Conservation (phyloP, 1,284 basidiomycete species). For the Volvariella surrecta region DNA sequence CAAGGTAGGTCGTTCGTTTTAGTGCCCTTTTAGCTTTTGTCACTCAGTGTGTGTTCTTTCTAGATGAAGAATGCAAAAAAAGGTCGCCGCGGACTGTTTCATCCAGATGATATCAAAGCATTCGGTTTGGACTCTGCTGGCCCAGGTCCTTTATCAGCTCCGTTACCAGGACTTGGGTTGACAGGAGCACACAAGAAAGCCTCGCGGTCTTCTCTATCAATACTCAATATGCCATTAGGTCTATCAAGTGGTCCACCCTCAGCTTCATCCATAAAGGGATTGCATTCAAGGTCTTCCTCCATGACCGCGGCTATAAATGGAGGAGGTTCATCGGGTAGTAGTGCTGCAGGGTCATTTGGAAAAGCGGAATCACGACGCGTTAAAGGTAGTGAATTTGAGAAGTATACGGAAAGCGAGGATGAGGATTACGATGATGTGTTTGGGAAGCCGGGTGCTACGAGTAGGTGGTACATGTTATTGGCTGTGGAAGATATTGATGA, state of each 20-base stretch:
- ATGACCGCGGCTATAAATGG: conserved; percentile 29
- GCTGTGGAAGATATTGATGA: conserved; percentile 4
- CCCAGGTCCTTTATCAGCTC: conserved; percentile 56
- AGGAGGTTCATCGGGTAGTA: not conserved
- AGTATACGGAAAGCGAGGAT: conserved; percentile 79
- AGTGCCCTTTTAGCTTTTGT: not conserved
- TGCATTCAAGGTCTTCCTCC: conserved; percentile 50
- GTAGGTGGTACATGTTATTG: conserved; percentile 29
- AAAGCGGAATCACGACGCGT: conserved; percentile 49
- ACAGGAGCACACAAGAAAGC: conserved; percentile 29
- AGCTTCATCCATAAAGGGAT: conserved; percentile 15
- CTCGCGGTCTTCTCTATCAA: conserved; percentile 39
- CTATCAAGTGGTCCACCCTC: conserved; percentile 17
- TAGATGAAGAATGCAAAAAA: conserved; percentile 57
- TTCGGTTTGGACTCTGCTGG: conserved; percentile 40
- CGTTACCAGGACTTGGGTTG: conserved; percentile 30
- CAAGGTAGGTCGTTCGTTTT: conserved; percentile 40
- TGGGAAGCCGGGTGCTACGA: conserved; percentile 57
- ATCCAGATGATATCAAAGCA: conserved; percentile 81
- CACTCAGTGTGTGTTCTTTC: conserved; percentile 3
- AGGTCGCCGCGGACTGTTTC: conserved; percentile 66
- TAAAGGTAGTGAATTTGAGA: conserved; percentile 50
- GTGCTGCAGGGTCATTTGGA: conserved; percentile 46
- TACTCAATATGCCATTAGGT: conserved; percentile 18
- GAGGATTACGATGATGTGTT: conserved; percentile 94